Base-by-base conservation (phyloP, 2,329 filamentous ascomycete genomes). In the Daldinia eschscholtzii region DNA sequence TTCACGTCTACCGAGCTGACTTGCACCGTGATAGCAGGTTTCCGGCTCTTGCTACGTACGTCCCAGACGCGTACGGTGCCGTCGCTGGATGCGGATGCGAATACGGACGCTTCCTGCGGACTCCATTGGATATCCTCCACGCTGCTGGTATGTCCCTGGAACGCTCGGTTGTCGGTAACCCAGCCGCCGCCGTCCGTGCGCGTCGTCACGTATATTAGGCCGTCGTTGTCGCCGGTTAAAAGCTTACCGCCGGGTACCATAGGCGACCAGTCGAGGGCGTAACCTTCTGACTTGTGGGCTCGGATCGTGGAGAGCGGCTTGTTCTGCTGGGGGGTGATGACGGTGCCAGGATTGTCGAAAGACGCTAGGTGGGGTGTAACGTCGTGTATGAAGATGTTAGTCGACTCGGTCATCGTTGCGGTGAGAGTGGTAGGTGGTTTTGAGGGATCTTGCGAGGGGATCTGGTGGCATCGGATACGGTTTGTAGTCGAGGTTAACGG, bases 101-200 rank as follows among this genome's bases (percentile, higher is more conserved):
- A 99, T 30, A 98, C 96, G 68, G 94, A 94, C 70, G 90, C 90
- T 83, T 99, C 96, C 18, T 91, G 93, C 0, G 96, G 96, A 58
- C 93, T 97, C 96, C 96, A 99, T 81, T 98, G 95, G 28, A 99
- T 85, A 79, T 99, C 96, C 83, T 99, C 96, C 15, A 99, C 90
- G 58, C 92, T 95, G 77, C 90, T 89, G 7, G 87, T 87, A 83
- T 99, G 96, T 57, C 94, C 95, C 23, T 88, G 88, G 82, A 97
- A 97, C 0, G 95, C 85, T 48, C 92, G 88, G 12, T 88, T 92
- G 79, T 98, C 94, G 4, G 94, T 97, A 18, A 93, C 91, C 87
- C 94, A 98, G 70, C 92, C 92, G 59, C 94, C 96, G 66, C 93
- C 93, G 77, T 96, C 93, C 57, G 91, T 94, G 64, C 93, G 88